Percentiles rank a stretch among this genome's conserved stretches.
These are phyloP conservation scores for Cutaneotrichosporon cavernicola DNA, from an alignment of 1,284 basidiomycete genomes.

Conservation along the genomic window DNA sequence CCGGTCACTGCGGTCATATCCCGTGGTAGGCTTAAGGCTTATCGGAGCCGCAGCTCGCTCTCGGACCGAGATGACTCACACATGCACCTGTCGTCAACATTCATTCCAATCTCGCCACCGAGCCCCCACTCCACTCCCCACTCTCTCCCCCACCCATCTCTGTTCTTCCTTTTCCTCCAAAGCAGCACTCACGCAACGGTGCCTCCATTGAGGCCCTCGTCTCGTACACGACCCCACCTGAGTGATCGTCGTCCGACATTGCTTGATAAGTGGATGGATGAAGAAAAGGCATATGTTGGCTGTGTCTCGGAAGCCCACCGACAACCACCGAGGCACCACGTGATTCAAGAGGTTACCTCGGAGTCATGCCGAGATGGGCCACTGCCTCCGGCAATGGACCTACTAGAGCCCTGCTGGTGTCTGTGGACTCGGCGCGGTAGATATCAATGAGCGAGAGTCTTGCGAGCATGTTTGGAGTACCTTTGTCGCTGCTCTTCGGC, in stretches of 20 bases:
- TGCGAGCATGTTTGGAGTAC: background rate
- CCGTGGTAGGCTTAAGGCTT: background rate
- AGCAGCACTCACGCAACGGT: background rate
- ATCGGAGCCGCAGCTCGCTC: background rate
- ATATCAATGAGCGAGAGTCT: background rate
- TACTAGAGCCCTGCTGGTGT: background rate
- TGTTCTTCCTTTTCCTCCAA: too few relatives aligned
- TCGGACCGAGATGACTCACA: background rate
- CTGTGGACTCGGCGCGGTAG: background rate
- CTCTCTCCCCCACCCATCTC: too few relatives aligned
- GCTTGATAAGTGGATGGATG: background rate
- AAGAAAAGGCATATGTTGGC: background rate
- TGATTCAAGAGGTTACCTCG: background rate
- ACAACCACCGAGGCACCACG: background rate
- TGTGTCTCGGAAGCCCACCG: background rate
- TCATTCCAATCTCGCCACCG: background rate
- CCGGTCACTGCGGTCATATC: too few relatives aligned
- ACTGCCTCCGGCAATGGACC: background rate
- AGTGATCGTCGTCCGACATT: background rate
- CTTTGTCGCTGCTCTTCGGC: too few relatives aligned
- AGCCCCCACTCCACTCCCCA: too few relatives aligned
- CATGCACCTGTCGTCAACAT: conserved; percentile 1
- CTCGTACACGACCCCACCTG: background rate
- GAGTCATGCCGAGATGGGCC: background rate
- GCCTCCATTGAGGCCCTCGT: background rate